phyloP scores from a whole-genome alignment of 2,329 filamentous ascomycete genomes.

The Colletotrichum cordylinicola region DNA sequence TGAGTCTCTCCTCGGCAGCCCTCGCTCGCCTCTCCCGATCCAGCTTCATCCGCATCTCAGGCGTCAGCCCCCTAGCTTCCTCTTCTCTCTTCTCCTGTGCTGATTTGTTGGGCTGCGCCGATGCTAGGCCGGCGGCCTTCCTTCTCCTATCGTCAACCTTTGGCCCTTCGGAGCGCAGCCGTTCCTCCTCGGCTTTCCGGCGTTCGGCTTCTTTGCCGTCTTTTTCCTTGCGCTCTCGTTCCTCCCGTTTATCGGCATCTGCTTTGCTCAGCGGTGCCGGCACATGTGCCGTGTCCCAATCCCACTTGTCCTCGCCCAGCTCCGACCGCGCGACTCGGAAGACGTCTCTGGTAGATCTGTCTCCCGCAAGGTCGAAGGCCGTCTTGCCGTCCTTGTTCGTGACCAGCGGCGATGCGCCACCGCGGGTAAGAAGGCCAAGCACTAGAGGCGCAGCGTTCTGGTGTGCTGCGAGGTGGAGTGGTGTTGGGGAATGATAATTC shows the following conservation, averaged over 20 bases:
- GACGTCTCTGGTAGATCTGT: slow-evolving; percentile 84
- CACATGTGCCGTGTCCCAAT: slow-evolving; percentile 80
- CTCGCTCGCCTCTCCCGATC: slow-evolving; percentile 90
- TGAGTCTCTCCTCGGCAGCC: slow-evolving; percentile 88
- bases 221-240: slow-evolving; percentile 72
- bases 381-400: slow-evolving; percentile 80
- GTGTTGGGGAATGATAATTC: slow-evolving; percentile 81
- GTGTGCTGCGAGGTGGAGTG: slow-evolving; percentile 84
- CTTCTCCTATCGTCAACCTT: slow-evolving; percentile 58
- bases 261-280: slow-evolving; percentile 72
- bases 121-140: slow-evolving; percentile 56
- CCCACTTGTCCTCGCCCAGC: slow-evolving; percentile 76
- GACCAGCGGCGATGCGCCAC: slow-evolving; percentile 74
- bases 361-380: slow-evolving; percentile 85
- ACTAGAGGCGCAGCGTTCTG: slow-evolving; percentile 83
- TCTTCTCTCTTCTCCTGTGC: slow-evolving; percentile 83
- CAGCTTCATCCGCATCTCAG: slow-evolving; percentile 83
- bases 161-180: slow-evolving; percentile 70
- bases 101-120: slow-evolving; percentile 71
- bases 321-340: slow-evolving; percentile 88
- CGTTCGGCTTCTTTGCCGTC: slow-evolving; percentile 73
- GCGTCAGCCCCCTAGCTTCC: slow-evolving; percentile 82
- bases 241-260: slow-evolving; percentile 73
- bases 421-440: slow-evolving; percentile 76
- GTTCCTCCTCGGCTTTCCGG: slow-evolving; percentile 75